A percentile compares a stretch with the other conserved stretches of the same genome.
phyloP scores from a whole-genome alignment of 1,139 yeast species.

The Geotrichum bryndzae region DNA sequence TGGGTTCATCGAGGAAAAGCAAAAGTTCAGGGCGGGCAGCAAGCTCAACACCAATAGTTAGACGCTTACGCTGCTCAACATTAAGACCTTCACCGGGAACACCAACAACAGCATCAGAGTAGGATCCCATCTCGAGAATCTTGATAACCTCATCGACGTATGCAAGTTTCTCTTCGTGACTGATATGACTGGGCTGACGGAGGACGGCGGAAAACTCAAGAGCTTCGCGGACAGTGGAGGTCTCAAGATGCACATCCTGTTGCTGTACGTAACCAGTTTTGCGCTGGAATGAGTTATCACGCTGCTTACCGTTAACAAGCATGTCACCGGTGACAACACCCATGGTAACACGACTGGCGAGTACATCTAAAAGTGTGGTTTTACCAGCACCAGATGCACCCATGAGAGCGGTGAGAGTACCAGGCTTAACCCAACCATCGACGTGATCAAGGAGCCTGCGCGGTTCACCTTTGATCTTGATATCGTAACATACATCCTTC shows the following conservation, averaged over 20 bases:
- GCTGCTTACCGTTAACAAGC: constrained; percentile 64
- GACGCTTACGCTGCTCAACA: constrained; percentile 80
- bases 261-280: constrained; percentile 81
- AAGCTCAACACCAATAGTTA: constrained; percentile 79
- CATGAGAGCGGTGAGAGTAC: constrained; percentile 71
- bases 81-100: constrained; percentile 68
- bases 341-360: constrained; percentile 71
- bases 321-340: constrained; percentile 74
- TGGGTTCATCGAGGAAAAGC: constrained; percentile 84
- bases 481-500: constrained; percentile 71
- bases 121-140: constrained; percentile 63
- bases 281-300: constrained; percentile 71
- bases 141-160: constrained; percentile 69
- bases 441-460: constrained; percentile 61
- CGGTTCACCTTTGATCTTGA: constrained; percentile 52
- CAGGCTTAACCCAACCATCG: constrained; percentile 82
- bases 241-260: constrained; percentile 66
- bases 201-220: constrained; percentile 63
- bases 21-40: constrained; percentile 82
- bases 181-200: constrained; percentile 57
- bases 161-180: constrained; percentile 54
- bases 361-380: constrained; percentile 67
- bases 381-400: constrained; percentile 90
- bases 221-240: constrained; percentile 80
- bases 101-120: constrained; percentile 81